phyloP scores from a whole-genome alignment of 176 grass and related monocot genomes.

The Chloris gayana region DNA sequence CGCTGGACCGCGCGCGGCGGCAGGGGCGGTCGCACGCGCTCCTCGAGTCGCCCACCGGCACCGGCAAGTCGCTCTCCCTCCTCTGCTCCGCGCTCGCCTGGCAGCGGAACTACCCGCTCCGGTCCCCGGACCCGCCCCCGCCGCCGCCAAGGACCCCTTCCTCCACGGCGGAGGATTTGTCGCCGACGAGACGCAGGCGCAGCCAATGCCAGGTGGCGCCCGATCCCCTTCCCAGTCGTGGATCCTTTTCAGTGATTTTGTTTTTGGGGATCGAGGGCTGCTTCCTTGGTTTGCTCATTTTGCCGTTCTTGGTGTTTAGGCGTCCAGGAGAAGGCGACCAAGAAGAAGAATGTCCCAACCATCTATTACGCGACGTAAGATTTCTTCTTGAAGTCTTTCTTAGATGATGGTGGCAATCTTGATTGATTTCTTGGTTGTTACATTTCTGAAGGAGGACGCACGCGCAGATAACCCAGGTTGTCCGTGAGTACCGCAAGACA shows the following conservation, averaged over 20 bases:
- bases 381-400: conserved; percentile 7
- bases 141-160: conserved; percentile 41
- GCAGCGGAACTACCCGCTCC: conserved; percentile 71
- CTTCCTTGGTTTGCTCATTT: conserved; percentile 45
- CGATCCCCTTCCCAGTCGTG: background rate
- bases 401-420: conserved; percentile 9
- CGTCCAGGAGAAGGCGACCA: conserved; percentile 50
- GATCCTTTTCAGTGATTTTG: background rate
- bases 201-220: conserved; percentile 34
- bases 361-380: conserved; percentile 94
- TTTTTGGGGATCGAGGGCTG: conserved; percentile 26
- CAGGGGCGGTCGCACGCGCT: conserved; percentile 83
- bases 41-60: conserved; percentile 95
- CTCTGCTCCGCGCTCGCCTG: conserved; percentile 95
- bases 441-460: conserved; percentile 85
- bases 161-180: conserved; percentile 88
- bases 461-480: conserved; percentile 92
- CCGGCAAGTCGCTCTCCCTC: conserved; percentile 90
- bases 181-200: conserved; percentile 55
- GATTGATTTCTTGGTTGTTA: conserved; percentile 32
- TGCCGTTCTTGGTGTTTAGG: conserved; percentile 46
- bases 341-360: conserved; percentile 62
- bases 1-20: conserved; percentile 72
- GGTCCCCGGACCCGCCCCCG: conserved; percentile 33
- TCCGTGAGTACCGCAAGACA: conserved; percentile 94